Percentiles rank a stretch among this genome's conserved stretches.
phyloP scores from a whole-genome alignment of 169 alveolate genomes.

The Plasmodium adleri region DNA sequence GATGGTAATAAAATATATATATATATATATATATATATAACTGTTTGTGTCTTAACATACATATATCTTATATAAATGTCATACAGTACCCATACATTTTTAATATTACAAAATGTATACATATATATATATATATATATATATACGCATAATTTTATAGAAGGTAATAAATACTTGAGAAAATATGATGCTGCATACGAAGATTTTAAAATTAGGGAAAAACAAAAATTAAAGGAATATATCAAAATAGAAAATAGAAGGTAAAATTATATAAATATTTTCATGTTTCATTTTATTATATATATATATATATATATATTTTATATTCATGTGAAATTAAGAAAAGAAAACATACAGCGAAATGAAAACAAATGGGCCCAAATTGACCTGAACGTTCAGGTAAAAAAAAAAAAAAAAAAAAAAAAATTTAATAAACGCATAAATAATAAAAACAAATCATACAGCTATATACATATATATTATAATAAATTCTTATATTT shows the following conservation, averaged over 20 bases:
- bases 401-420: constrained; percentile 5
- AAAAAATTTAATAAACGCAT: no score
- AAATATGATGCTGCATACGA: constrained; percentile 45
- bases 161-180: constrained; percentile 34
- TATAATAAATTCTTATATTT: no score
- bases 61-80: background rate
- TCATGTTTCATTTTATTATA: no score
- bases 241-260: constrained; percentile 60
- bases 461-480: no score
- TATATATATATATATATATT: no score
- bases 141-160: background rate
- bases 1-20: constrained; percentile 34
- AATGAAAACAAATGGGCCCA: constrained; percentile 44
- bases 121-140: no score
- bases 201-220: constrained; percentile 21
- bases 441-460: no score
- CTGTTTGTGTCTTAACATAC: background rate
- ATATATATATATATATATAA: background rate
- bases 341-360: constrained; percentile 59
- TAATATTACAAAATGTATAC: no score
- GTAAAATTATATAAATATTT: constrained; percentile 8
- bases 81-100: no score
- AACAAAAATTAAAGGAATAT: constrained; percentile 27
- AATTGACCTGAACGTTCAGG: constrained; percentile 38
- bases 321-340: background rate